These are phyloP conservation scores for Pestalotiopsis sp. DNA, from an alignment of 2,329 filamentous ascomycete species.

Conservation along the genomic window DNA sequence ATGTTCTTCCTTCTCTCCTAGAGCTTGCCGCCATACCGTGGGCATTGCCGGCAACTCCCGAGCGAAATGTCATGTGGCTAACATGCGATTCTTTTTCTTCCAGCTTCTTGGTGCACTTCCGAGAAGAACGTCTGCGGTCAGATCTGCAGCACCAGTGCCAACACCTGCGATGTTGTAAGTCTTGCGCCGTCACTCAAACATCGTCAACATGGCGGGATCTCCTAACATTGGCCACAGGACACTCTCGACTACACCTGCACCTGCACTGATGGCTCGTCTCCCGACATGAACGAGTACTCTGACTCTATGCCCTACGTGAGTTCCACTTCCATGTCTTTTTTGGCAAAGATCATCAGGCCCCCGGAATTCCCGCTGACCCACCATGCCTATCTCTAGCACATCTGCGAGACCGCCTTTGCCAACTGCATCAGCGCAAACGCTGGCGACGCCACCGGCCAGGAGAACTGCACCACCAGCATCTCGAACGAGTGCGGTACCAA, in stretches of 20 bases:
- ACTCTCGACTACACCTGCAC: conserved; percentile 5
- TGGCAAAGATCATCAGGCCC: not conserved
- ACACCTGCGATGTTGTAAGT: conserved; percentile 8
- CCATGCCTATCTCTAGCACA: conserved; percentile 40
- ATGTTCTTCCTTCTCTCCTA: conserved; percentile 24
- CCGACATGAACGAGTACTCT: conserved; percentile 9
- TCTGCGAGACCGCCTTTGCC: conserved; percentile 51
- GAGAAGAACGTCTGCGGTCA: conserved; percentile 7
- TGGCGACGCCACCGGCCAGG: conserved; percentile 44
- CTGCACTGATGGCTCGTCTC: not conserved
- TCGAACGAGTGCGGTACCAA: conserved; percentile 49
- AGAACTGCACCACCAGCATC: conserved; percentile 51
- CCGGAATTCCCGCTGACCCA: conserved; percentile 10
- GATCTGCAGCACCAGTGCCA: not conserved
- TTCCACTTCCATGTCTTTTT: not conserved
- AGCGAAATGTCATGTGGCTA: not conserved
- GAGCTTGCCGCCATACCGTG: not conserved
- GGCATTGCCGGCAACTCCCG: not conserved
- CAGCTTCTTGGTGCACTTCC: conserved; percentile 8
- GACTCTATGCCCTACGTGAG: conserved; percentile 29
- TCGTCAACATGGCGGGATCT: not conserved
- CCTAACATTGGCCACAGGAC: not conserved
- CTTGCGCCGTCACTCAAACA: not conserved
- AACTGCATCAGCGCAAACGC: conserved; percentile 49
- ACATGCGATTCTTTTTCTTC: not conserved